These are phyloP conservation scores for Boletales sp. DNA, from an alignment of 768 basidiomycete species.

Conservation along the genomic window DNA sequence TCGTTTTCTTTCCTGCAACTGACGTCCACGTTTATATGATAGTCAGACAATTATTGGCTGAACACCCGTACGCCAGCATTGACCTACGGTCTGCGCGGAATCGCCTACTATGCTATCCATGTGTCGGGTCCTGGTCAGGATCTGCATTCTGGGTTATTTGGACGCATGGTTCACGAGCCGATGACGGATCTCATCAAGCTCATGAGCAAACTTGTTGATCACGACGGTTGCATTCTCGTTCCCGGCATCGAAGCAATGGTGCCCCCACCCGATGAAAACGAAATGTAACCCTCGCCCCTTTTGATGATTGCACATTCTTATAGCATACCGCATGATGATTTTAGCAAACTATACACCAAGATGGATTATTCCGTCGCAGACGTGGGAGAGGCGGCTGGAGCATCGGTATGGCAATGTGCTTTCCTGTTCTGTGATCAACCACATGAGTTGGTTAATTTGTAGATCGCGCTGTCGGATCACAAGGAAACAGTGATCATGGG, in stretches of 20 bases:
- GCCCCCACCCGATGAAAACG: constrained; percentile 63
- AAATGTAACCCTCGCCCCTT: constrained; percentile 45
- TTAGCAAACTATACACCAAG: constrained; percentile 63
- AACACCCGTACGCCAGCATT: constrained; percentile 75
- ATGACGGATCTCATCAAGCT: constrained; percentile 90
- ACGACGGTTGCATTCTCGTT: constrained; percentile 78
- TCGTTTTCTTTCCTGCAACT: background rate
- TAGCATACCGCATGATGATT: background rate
- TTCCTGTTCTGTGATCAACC: background rate
- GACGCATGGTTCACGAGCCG: constrained; percentile 79
- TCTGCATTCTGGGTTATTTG: constrained; percentile 88
- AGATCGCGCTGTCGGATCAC: constrained; percentile 69
- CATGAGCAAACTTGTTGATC: constrained; percentile 81
- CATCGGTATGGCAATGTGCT: constrained; percentile 23
- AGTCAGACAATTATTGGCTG: constrained; percentile 96
- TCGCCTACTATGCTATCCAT: constrained; percentile 81
- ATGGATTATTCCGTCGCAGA: constrained; percentile 74
- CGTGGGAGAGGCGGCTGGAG: constrained; percentile 76
- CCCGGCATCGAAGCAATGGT: constrained; percentile 90
- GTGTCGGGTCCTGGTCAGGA: constrained; percentile 83
- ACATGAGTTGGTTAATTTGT: background rate
- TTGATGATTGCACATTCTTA: background rate
- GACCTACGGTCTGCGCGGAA: constrained; percentile 87
- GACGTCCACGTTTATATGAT: background rate
- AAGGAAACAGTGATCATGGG: constrained; percentile 86